A percentile compares a stretch with the other conserved stretches of the same genome.
These are phyloP conservation scores for Sabuloglossum arenarium DNA, from an alignment of 495 filamentous ascomycete species.

Conservation along the genomic window DNA sequence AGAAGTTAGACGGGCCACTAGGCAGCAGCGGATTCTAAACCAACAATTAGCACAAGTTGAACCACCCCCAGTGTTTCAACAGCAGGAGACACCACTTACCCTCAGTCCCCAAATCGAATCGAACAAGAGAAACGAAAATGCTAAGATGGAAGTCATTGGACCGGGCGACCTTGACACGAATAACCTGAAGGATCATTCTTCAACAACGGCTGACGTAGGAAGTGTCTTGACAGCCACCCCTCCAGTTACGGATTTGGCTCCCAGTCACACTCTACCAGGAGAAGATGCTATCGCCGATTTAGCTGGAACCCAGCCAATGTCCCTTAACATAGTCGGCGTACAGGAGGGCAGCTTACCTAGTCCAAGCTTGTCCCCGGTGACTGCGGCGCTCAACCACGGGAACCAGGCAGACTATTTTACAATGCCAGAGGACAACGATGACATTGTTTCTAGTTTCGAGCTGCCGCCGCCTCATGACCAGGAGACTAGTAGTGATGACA, in stretches of 20 bases:
- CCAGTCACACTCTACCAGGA: not conserved
- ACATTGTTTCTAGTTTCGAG: conserved; percentile 20
- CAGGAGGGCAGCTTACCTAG: conserved; percentile 88
- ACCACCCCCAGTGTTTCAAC: conserved; percentile 11
- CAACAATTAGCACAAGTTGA: conserved; percentile 16
- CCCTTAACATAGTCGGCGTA: conserved; percentile 38
- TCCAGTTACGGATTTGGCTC: conserved; percentile 16
- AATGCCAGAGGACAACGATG: conserved; percentile 16
- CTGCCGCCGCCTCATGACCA: not conserved
- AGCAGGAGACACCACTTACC: conserved; percentile 18
- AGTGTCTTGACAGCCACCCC: conserved; percentile 15
- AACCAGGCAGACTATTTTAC: conserved; percentile 17
- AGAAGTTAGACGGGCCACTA: conserved; percentile 12
- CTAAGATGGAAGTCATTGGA: not conserved
- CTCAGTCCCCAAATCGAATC: conserved; percentile 14
- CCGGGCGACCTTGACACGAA: not conserved
- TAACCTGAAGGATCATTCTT: not conserved
- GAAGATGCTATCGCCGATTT: not conserved
- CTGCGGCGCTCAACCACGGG: conserved; percentile 34
- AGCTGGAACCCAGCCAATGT: conserved; percentile 16
- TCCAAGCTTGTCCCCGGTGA: conserved; percentile 81
- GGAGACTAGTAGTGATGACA: not conserved
- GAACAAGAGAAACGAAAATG: conserved; percentile 1
- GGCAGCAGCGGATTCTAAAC: conserved; percentile 14
- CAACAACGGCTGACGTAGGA: conserved; percentile 5